Evolutionary conservation across 31 red algal genomes (phyloP).

Genomic region (Odonthalia washingtoniensis): DNA sequence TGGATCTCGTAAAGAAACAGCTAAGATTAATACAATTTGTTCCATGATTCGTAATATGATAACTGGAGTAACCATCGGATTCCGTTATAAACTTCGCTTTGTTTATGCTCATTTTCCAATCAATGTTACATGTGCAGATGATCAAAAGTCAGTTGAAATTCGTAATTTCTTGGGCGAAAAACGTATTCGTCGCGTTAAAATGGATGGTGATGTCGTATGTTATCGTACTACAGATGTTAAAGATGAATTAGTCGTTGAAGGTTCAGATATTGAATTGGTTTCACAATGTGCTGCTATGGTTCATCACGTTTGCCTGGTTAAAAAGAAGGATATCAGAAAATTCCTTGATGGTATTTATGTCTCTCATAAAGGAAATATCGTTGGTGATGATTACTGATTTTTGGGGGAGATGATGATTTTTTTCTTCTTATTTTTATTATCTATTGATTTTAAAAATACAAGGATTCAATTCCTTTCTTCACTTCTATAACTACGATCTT

Average conservation of each 20-base stretch:
- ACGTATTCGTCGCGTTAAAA: constrained; percentile 91
- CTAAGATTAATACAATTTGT: constrained; percentile 91
- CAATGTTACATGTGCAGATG: constrained; percentile 93
- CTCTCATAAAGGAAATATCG: constrained; percentile 87
- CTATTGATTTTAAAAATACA: too few species aligned
- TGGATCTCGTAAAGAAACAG: constrained; percentile 88
- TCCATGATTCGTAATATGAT: constrained; percentile 97
- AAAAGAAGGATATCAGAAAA: constrained; percentile 98
- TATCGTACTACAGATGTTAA: constrained; percentile 92
- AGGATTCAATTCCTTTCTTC: too few species aligned
- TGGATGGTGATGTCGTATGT: constrained; percentile 88
- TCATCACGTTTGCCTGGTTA: constrained; percentile 96
- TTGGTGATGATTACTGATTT: constrained; percentile 64
- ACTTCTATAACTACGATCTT: too few species aligned
- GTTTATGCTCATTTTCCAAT: constrained; percentile 99
- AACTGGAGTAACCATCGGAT: constrained; percentile 84
- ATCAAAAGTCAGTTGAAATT: constrained; percentile 89
- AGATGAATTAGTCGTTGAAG: constrained; percentile 94
- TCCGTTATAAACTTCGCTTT: constrained; percentile 97
- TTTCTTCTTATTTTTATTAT: too few species aligned
- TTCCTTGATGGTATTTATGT: constrained; percentile 99
- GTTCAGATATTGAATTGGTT: constrained; percentile 96
- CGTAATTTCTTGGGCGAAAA: constrained; percentile 99
- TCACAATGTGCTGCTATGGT: constrained; percentile 97
- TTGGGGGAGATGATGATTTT: too few species aligned